A percentile compares a stretch with the other conserved stretches of the same genome.
Evolutionary conservation across 768 basidiomycete genomes (phyloP).

Genomic region (Collybia mongolica): DNA sequence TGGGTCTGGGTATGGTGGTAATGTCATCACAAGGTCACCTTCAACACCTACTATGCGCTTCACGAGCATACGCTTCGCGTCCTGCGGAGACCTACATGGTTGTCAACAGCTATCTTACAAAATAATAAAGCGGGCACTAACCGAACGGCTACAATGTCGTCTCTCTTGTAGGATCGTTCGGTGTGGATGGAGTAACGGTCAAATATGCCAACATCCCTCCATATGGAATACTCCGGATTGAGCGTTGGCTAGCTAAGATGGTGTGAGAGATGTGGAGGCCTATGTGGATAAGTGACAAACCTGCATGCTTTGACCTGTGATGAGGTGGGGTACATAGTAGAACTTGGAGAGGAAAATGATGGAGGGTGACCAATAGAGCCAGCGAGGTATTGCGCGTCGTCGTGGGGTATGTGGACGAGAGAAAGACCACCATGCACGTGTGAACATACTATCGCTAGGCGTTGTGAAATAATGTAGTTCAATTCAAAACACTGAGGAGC

Average conservation of each 20-base stretch:
- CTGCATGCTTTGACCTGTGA: slow-evolving; percentile 75
- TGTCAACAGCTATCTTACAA: neutral
- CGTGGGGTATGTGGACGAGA: neutral
- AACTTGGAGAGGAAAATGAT: slow-evolving; percentile 46
- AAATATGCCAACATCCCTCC: slow-evolving; percentile 64
- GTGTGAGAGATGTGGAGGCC: neutral
- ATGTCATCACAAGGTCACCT: slow-evolving; percentile 62
- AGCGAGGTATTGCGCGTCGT: slow-evolving; percentile 12
- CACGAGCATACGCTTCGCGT: slow-evolving; percentile 52
- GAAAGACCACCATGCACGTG: slow-evolving; percentile 6
- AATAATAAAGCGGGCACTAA: slow-evolving; percentile 24
- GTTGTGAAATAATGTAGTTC: too few species aligned
- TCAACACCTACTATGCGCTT: slow-evolving; percentile 67
- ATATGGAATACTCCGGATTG: slow-evolving; percentile 66
- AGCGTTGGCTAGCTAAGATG: slow-evolving; percentile 55
- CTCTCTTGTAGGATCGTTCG: slow-evolving; percentile 38
- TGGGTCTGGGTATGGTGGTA: slow-evolving; percentile 63
- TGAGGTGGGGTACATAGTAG: slow-evolving; percentile 49
- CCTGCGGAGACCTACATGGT: slow-evolving; percentile 52
- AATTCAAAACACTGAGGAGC: too few species aligned
- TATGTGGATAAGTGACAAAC: slow-evolving; percentile 30
- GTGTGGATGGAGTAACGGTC: slow-evolving; percentile 46
- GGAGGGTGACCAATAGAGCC: slow-evolving; percentile 61
- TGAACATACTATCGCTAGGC: too few species aligned
- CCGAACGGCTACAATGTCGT: slow-evolving; percentile 68